Percentiles rank a stretch among this genome's conserved stretches.
Evolutionary conservation across 2,329 filamentous ascomycete genomes (phyloP).

Genomic region (Tolypocladium nubicola): DNA sequence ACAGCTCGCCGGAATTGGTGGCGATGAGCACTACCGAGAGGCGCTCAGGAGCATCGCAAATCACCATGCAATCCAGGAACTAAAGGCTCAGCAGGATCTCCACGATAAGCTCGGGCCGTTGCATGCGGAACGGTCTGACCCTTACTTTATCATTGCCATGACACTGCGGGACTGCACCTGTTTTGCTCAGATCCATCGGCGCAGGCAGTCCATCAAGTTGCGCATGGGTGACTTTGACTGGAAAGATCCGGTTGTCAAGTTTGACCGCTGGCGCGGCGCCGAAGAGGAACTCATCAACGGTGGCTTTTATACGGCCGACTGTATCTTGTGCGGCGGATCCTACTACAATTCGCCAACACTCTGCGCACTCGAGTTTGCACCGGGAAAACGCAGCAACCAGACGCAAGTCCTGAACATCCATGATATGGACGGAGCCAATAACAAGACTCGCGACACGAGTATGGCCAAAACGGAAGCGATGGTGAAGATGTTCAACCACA

Average conservation of each 20-base stretch:
- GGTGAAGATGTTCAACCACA: constrained; percentile 10
- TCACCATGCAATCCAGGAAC: constrained; percentile 21
- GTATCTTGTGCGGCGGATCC: constrained; percentile 20
- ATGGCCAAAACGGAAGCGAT: neutral
- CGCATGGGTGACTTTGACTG: constrained; percentile 69
- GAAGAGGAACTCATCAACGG: constrained; percentile 53
- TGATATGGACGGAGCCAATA: neutral
- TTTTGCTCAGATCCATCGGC: constrained; percentile 48
- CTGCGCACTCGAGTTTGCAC: constrained; percentile 21
- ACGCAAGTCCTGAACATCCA: constrained; percentile 11
- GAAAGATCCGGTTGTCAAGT: constrained; percentile 58
- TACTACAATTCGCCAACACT: constrained; percentile 25
- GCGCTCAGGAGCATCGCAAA: constrained; percentile 18
- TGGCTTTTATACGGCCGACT: constrained; percentile 55
- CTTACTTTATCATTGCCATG: constrained; percentile 59
- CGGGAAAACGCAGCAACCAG: constrained; percentile 4
- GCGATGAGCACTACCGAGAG: constrained; percentile 15
- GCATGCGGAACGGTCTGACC: constrained; percentile 25
- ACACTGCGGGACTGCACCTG: constrained; percentile 71
- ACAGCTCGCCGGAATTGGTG: constrained; percentile 16
- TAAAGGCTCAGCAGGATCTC: constrained; percentile 26
- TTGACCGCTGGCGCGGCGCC: constrained; percentile 55
- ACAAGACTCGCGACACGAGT: neutral
- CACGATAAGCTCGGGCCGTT: constrained; percentile 35
- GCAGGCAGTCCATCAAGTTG: constrained; percentile 31